These are phyloP conservation scores for Raddia distichophylla DNA, from an alignment of 176 grass and related monocot species.

Conservation along the genomic window DNA sequence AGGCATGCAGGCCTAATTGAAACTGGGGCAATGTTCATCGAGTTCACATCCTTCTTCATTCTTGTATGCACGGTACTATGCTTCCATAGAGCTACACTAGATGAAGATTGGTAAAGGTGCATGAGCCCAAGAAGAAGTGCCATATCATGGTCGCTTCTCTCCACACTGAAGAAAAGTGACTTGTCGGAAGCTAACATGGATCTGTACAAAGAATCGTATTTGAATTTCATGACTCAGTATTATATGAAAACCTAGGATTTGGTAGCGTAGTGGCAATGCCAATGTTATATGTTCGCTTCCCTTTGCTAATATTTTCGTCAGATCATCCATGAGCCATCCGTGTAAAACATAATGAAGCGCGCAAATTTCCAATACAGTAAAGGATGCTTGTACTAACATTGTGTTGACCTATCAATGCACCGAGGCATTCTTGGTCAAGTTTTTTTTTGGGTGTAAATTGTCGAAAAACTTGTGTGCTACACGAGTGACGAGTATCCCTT, in stretches of 20 bases:
- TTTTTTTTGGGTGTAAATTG: background rate
- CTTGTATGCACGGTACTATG: conserved; percentile 88
- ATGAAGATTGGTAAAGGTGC: conserved; percentile 76
- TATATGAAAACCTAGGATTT: background rate
- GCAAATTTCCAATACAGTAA: too few species aligned
- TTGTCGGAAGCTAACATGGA: conserved; percentile 36
- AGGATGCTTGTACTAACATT: background rate
- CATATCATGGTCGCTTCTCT: background rate
- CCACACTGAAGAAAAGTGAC: background rate
- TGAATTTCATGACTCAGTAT: background rate
- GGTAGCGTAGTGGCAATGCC: background rate
- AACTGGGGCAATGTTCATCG: conserved; percentile 89
- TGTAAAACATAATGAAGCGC: background rate
- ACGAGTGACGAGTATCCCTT: background rate
- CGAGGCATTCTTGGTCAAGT: background rate
- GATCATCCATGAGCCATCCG: background rate
- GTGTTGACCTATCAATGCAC: background rate
- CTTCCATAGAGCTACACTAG: conserved; percentile 80
- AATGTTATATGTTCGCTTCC: background rate
- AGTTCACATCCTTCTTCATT: conserved; percentile 97
- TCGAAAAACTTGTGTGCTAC: background rate
- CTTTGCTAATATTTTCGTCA: background rate
- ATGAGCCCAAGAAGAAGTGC: background rate
- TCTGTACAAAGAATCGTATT: conserved; percentile 33
- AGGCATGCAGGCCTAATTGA: conserved; percentile 91